Evolutionary conservation across 352 stramenopile species (phyloP), one percentile per base, ranked within the genome.

Genomic region (Globisporangium canariense): DNA sequence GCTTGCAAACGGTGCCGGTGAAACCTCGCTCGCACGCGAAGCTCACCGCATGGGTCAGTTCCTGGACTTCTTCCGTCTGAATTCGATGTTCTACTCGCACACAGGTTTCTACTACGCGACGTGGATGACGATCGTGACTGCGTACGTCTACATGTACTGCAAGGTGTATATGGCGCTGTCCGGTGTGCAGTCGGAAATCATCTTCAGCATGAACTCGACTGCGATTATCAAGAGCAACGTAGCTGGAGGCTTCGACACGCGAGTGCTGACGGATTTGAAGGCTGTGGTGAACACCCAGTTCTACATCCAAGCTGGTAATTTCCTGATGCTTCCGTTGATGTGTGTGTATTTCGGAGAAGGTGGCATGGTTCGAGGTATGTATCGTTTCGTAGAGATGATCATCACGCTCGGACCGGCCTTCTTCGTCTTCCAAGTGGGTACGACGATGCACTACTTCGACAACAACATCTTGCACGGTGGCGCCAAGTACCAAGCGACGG

Each of bases 41-140:
- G 81, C 76, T 32, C 83, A 92, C 59, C 83, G 83, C 18, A 92
- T 92, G 83, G 83, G 83, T 32, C 79, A 89, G 62, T 90, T 90
- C 57, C 74, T 92, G 71, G 83, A 92, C 52, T 92, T 92, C 65
- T 92, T 88, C 68, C 83, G 83, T 59, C 59, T 92, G 20, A 90
- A 90, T 68, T 92, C 83, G 41, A 92, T 92, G 83, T 92, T 89
- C 73, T 92, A 92, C 70, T 89, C 81, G 58, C 83, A 92, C 64
- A 92, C 79, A 34, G 83, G 83, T 47, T 92, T 92, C 58, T 92
- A 91, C 67, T 91, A 89, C 52, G 81, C 81, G 14, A 92, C 83
- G 41, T 91, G 81, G 81, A 88, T 92, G 79, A 89, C 80, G 4
- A 90, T 92, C 63, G 81, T 92, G 28, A 90, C 81, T n/a, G 81